Conservation (phyloP, 805 yeast genomes). For the Cyberlindnera bimundalis region DNA sequence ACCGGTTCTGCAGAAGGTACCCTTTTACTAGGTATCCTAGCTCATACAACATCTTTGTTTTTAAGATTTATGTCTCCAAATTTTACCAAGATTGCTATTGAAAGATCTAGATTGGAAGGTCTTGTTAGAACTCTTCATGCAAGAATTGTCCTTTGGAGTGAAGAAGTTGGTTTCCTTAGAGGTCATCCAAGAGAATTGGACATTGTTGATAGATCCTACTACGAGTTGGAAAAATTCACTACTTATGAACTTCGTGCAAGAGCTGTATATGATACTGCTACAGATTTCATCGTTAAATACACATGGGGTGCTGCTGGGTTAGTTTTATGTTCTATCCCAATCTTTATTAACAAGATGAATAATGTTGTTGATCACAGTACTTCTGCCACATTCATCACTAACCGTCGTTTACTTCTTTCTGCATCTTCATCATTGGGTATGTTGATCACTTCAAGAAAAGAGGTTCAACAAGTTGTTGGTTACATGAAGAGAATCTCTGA, state of each 20-base stretch:
- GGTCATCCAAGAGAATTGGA: slow-evolving; percentile 81
- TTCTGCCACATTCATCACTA: slow-evolving; percentile 85
- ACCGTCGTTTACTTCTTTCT: slow-evolving; percentile 75
- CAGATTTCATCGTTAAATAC: slow-evolving; percentile 85
- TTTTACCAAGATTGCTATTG: slow-evolving; percentile 75
- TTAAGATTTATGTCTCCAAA: slow-evolving; percentile 83
- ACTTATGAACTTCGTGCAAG: slow-evolving; percentile 72
- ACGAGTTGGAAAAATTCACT: slow-evolving; percentile 73
- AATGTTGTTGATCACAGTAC: slow-evolving; percentile 39
- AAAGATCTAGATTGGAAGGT: slow-evolving; percentile 78
- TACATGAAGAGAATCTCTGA: slow-evolving; percentile 72
- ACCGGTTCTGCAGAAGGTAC: slow-evolving; percentile 65
- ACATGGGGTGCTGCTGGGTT: slow-evolving; percentile 96
- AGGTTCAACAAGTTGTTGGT: slow-evolving; percentile 78
- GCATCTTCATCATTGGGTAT: slow-evolving; percentile 89
- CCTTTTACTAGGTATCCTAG: slow-evolving; percentile 69
- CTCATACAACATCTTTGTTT: slow-evolving; percentile 74
- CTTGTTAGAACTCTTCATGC: slow-evolving; percentile 81
- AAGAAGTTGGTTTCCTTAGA: slow-evolving; percentile 81
- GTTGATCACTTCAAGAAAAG: slow-evolving; percentile 79
- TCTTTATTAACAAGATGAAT: slow-evolving; percentile 56
- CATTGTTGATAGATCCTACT: slow-evolving; percentile 73
- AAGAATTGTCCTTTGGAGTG: slow-evolving; percentile 71
- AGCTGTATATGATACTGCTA: slow-evolving; percentile 79
- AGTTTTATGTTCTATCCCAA: slow-evolving; percentile 82